Conservation (phyloP, 371 early-diverging fungal species). For the Lichtheimia corymbifera region DNA sequence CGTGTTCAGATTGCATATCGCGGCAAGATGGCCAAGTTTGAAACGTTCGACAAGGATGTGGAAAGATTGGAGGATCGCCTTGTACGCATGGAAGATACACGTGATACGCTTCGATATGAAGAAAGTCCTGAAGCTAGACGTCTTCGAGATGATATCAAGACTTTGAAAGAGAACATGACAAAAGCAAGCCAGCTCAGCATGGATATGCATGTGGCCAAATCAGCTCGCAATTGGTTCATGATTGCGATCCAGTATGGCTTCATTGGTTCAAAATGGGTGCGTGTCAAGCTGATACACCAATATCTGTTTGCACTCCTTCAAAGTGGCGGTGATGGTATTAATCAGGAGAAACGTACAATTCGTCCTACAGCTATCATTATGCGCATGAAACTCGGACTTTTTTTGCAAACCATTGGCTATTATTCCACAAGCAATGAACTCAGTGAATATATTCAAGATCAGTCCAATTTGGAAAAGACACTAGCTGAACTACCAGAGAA, state of each 20-base stretch:
- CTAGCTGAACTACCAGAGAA: conserved; percentile 16
- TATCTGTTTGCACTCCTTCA: conserved; percentile 27
- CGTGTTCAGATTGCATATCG: background rate
- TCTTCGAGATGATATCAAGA: conserved; percentile 9
- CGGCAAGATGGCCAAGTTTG: conserved; percentile 7
- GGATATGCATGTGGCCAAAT: background rate
- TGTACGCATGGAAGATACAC: conserved; percentile 22
- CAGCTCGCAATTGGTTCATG: conserved; percentile 26
- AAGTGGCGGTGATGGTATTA: conserved; percentile 13
- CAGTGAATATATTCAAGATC: conserved; percentile 13
- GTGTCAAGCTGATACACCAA: conserved; percentile 44
- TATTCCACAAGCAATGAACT: conserved; percentile 1
- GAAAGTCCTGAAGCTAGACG: conserved; percentile 9
- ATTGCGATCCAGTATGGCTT: conserved; percentile 48
- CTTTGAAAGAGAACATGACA: conserved; percentile 8
- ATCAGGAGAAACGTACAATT: conserved; percentile 16
- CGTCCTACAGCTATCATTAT: conserved; percentile 10
- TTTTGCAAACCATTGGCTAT: conserved; percentile 28
- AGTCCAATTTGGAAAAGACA: conserved; percentile 1
- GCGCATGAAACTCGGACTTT: conserved; percentile 18
- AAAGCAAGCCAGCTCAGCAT: background rate
- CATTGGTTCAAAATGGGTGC: conserved; percentile 39
- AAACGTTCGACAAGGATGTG: conserved; percentile 8
- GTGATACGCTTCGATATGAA: background rate
- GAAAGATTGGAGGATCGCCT: conserved; percentile 30